These are phyloP conservation scores for Leucocoprinus birnbaumii DNA, from an alignment of 768 basidiomycete species.

Conservation along the genomic window DNA sequence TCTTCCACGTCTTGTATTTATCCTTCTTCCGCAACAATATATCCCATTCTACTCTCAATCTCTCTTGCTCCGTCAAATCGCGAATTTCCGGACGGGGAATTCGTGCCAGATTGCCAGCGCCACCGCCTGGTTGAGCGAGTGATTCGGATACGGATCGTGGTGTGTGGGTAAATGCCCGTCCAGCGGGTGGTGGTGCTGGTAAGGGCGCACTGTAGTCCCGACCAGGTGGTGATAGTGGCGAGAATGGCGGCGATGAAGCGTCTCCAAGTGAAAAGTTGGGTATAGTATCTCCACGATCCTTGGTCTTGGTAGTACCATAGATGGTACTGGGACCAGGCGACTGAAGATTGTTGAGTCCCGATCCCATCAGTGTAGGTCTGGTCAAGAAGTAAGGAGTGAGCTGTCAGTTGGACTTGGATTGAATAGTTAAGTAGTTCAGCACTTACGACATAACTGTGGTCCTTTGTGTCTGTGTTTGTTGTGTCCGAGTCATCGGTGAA, in stretches of 20 bases:
- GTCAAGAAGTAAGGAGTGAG: not conserved
- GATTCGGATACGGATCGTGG: constrained; percentile 1
- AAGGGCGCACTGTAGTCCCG: not conserved
- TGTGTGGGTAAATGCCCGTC: not conserved
- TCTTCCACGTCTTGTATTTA: constrained; percentile 13
- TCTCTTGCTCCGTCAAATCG: constrained; percentile 1
- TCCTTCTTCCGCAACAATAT: constrained; percentile 8
- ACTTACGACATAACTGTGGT: constrained; percentile 6
- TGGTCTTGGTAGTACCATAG: not conserved
- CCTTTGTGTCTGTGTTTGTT: constrained; percentile 1
- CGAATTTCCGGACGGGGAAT: constrained; percentile 1
- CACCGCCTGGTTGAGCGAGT: not conserved
- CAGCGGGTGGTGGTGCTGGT: constrained; percentile 6
- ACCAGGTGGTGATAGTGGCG: not conserved
- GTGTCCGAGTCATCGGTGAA: not conserved
- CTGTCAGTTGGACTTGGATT: too few species aligned
- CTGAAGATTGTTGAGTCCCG: not conserved
- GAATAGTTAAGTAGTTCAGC: too few species aligned
- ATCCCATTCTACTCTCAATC: constrained; percentile 12
- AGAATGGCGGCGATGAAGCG: not conserved
- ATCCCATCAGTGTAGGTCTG: not conserved
- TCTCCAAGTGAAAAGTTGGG: too few species aligned
- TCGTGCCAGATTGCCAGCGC: not conserved
- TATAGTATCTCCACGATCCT: not conserved
- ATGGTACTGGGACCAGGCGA: constrained; percentile 2